phyloP scores from a whole-genome alignment of 2,329 filamentous ascomycete species.

The Pseudofabraea citricarpa region DNA sequence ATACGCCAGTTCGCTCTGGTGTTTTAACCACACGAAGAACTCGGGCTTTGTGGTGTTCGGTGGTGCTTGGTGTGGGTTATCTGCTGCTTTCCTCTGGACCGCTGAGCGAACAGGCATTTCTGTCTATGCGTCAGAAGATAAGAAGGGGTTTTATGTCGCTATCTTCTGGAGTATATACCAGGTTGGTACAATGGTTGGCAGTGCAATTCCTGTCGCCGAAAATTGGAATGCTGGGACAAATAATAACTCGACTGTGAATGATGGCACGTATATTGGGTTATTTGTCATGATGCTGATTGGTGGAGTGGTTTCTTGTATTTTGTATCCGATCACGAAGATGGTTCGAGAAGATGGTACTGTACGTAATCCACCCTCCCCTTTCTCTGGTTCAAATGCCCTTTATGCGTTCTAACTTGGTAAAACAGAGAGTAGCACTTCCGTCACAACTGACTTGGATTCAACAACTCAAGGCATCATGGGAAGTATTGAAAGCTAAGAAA shows the following conservation, averaged over 20 bases:
- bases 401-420: too few relatives aligned
- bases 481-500: slow-evolving; percentile 63
- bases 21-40: slow-evolving; percentile 12
- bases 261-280: slow-evolving; percentile 80
- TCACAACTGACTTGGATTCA: slow-evolving; percentile 81
- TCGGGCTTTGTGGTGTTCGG: slow-evolving; percentile 67
- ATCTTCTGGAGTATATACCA: slow-evolving; percentile 96
- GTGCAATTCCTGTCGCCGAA: slow-evolving; percentile 62
- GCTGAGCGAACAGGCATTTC: slow-evolving; percentile 84
- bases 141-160: slow-evolving; percentile 82
- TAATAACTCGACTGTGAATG: slow-evolving; percentile 43
- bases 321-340: slow-evolving; percentile 65
- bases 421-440: slow-evolving; percentile 79
- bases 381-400: too few relatives aligned
- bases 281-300: slow-evolving; percentile 71
- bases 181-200: slow-evolving; percentile 79
- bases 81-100: slow-evolving; percentile 74
- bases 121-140: slow-evolving; percentile 73
- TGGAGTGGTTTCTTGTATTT: slow-evolving; percentile 59
- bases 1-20: slow-evolving; percentile 64
- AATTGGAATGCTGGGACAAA: slow-evolving; percentile 54
- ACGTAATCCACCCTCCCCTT: too few relatives aligned
- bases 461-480: slow-evolving; percentile 68
- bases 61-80: slow-evolving; percentile 70
- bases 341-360: slow-evolving; percentile 70